Evolutionary conservation across 83 land plant genomes (phyloP), one percentile per base, ranked within the genome.

Genomic region (Thuja plicata): DNA sequence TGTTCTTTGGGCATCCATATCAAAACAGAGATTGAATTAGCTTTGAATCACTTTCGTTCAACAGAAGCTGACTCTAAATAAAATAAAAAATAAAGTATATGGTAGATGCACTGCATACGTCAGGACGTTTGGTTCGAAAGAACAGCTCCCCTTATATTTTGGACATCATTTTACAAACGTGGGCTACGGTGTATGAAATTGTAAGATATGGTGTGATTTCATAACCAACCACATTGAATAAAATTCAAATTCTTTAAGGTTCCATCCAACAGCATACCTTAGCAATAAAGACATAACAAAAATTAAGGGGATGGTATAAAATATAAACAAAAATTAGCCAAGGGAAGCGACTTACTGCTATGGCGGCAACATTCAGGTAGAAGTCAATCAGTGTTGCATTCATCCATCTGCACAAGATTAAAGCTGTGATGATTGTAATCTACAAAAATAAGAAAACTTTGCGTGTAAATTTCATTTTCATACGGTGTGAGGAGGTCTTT

Each of bases 341-440:
- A 55, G 3, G 35, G 8, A 9, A 82, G 41, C 19, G 55, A 60
- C 94, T 57, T 91, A 94, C 96, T 77, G 93, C 93, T 88, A 94
- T 86, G 85, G 90, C 92, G 12, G 88, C 89, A 62, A 96, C 90
- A 88, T 91, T 92, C 88, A 94, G 86, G 80, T 95, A 96, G 90
- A 94, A 95, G 78, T 96, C 97, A 78, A 94, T 88, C 86, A 96
- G 83, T 16, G 97, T 96, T 55, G 96, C 95, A 8, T 78, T 90
- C 97, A 96, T 92, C 96, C 96, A 96, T 92, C 97, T 96, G 92
- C 54, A 91, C 48, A 76, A 81, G 37, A 38, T 43, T 38, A 17
- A 43, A 81, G 8, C 45, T 34, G 37, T 81, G 84, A 38, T 54
- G 57, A 52, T 16, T 54, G 57, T 54, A 54, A 54, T 54, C 17